Evolutionary conservation across 192 early-diverging fungal genomes (phyloP), one percentile per base, ranked within the genome.

Genomic region (Linnemannia schmuckeri): DNA sequence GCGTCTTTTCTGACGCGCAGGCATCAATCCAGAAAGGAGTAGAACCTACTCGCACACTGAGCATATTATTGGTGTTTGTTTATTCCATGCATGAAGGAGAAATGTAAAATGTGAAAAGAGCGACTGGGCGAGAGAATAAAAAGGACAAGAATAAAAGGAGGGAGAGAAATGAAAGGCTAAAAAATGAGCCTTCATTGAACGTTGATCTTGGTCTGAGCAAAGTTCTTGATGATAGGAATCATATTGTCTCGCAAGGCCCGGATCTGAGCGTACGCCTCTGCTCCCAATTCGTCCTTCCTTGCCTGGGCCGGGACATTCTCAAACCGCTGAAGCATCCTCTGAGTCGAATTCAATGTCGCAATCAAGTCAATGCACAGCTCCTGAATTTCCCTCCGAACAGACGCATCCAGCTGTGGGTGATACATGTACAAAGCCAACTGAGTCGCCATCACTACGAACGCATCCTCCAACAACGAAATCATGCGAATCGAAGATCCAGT

Each of bases 171-270:
- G 13, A 15, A 12, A 35, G 3, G 61, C 30, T 35, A 57, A 22
- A 52, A 52, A 44, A 52, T 5, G 20, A 6, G 72, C 69, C 20
- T 70, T 73, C 72, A 82, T 47, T 79, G 82, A 24, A 78, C 40
- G 44, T 75, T 81, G 46, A 87, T 78, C 80, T 87, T 87, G 46
- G 79, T 75, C 40, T 87, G 75, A 42, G 72, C 76, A 78, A 87
- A 87, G 35, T 87, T 77, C 76, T 87, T 87, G 41, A 87, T 72
- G 37, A 87, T 79, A 1, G 85, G 85, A 33, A 87, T 87, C 85
- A 87, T 81, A 10, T 18, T 68, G n/a, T 81, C 79, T 22, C 85
- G 37, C 47, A 87, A 22, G 6, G 79, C 74, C 66, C 75, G 71
- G 52, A 87, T 80, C 66, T 81, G 75, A 33, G 33, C 72, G 24